A percentile compares a stretch with the other conserved stretches of the same genome.
Evolutionary conservation across 2,329 filamentous ascomycete genomes (phyloP).

Genomic region (Pseudofabraea citricarpa): DNA sequence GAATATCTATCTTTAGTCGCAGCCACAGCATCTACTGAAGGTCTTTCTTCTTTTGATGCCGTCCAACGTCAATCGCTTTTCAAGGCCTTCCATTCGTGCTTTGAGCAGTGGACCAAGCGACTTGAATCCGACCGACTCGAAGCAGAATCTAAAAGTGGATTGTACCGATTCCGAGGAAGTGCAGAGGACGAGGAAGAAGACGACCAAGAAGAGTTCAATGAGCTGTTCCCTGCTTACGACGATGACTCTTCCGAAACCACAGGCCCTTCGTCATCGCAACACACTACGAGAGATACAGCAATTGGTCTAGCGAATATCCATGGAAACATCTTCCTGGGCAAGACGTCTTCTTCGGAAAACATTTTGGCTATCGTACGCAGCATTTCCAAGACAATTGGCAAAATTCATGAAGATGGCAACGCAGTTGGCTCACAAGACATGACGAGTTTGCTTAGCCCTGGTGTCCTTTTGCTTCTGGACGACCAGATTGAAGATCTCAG

Average conservation of each 20-base stretch:
- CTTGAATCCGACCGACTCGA: constrained; percentile 72
- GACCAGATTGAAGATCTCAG: constrained; percentile 50
- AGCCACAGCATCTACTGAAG: constrained; percentile 42
- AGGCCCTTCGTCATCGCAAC: constrained; percentile 10
- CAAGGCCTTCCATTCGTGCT: constrained; percentile 66
- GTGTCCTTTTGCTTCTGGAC: constrained; percentile 60
- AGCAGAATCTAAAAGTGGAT: constrained; percentile 65
- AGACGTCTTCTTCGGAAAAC: constrained; percentile 14
- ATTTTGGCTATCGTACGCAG: constrained; percentile 22
- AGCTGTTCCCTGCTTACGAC: constrained; percentile 78
- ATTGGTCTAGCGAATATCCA: constrained; percentile 59
- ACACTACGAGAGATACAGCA: constrained; percentile 29
- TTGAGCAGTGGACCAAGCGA: constrained; percentile 73
- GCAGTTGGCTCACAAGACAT: constrained; percentile 25
- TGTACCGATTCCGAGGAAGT: constrained; percentile 81
- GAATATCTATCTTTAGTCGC: constrained; percentile 48
- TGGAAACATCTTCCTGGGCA: constrained; percentile 31
- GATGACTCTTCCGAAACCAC: constrained; percentile 28
- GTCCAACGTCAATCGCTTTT: constrained; percentile 52
- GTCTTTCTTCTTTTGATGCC: constrained; percentile 34
- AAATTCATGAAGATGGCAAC: constrained; percentile 10
- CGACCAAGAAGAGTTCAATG: constrained; percentile 69
- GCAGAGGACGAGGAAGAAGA: constrained; percentile 71
- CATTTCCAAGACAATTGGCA: constrained; percentile 20
- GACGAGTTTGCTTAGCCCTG: constrained; percentile 57